Evolutionary conservation across 2,329 filamentous ascomycete species (phyloP), one percentile per base, ranked within the genome.

Genomic region (Trichoderma endophyticum): DNA sequence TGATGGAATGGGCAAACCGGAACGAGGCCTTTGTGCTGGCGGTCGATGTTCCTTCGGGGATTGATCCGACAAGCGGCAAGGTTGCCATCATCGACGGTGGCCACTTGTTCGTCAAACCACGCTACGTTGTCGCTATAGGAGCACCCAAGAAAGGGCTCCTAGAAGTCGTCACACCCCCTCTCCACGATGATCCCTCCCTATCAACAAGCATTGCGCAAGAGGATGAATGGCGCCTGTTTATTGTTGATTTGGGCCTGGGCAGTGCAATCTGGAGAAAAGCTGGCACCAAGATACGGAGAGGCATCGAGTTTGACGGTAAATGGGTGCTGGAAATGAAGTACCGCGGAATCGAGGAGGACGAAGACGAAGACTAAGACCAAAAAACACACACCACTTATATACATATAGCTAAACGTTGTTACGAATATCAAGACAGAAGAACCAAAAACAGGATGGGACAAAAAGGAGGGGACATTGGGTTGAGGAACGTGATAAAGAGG

Each of bases 1-100:
- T 98, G 78, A 96, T 98, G 77, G 92, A 94, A 74, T 98, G 95
- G 94, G 92, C 94, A 3, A 98, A 98, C 79, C 91, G 94, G 74
- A 93, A 91, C 79, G 93, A 94, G 75, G 91, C 94, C 0, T 90
- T 91, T 72, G 91, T 96, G 3, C 84, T 99, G 24, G 93, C 94
- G 0, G 89, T 99, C n/a, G 95, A 97, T 79, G 90, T 97, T 6
- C 96, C 96, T 0, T 95, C 93, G 0, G 96, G 96, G 6, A 90
- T 97, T 64, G 94, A 95, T 74, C 93, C 93, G 3, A 90, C 90
- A 0, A 91, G 90, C 51, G 94, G 94, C 77, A 88, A 87, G 78
- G 86, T 88, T 18, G 87, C 86, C 71, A 83, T 88, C 65, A 88
- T 89, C 56, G 94, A 98, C 78, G 93, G 93, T 3, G 89, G 91